A percentile compares a stretch with the other conserved stretches of the same genome.
phyloP scores from a whole-genome alignment of 2,329 filamentous ascomycete genomes.

The Microdochium trichocladiopsis region DNA sequence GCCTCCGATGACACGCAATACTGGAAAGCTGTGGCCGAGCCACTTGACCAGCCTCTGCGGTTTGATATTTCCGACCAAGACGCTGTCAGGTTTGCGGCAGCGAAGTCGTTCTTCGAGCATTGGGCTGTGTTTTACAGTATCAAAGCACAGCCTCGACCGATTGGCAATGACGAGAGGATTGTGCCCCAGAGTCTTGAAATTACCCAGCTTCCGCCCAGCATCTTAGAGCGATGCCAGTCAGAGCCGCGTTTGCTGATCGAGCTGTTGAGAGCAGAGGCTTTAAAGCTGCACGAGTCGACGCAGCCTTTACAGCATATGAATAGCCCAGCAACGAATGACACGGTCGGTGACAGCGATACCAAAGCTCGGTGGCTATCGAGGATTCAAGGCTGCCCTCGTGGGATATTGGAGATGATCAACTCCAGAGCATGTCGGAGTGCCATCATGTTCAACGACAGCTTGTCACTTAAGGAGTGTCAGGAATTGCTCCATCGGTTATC shows the following conservation, averaged over 20 bases:
- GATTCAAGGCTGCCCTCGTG: constrained; percentile 64
- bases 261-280: constrained; percentile 68
- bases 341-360: constrained; percentile 2
- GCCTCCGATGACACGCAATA: neutral
- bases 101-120: constrained; percentile 48
- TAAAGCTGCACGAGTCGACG: constrained; percentile 49
- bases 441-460: constrained; percentile 77
- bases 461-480: constrained; percentile 51
- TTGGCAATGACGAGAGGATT: neutral
- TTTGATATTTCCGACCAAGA: constrained; percentile 64
- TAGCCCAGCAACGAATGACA: neutral
- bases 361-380: constrained; percentile 46
- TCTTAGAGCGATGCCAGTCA: constrained; percentile 66
- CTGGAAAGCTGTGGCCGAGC: constrained; percentile 21
- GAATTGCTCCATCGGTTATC: constrained; percentile 50
- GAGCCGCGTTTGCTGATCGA: constrained; percentile 68
- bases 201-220: constrained; percentile 57
- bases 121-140: constrained; percentile 73
- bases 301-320: neutral
- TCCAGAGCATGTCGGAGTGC: constrained; percentile 72
- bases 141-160: constrained; percentile 1
- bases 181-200: constrained; percentile 26
- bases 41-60: constrained; percentile 44
- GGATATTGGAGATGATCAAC: constrained; percentile 69
- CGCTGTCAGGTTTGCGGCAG: constrained; percentile 43